Conservation (phyloP, 345 rosid species). For the Rhodamnia argentea region DNA sequence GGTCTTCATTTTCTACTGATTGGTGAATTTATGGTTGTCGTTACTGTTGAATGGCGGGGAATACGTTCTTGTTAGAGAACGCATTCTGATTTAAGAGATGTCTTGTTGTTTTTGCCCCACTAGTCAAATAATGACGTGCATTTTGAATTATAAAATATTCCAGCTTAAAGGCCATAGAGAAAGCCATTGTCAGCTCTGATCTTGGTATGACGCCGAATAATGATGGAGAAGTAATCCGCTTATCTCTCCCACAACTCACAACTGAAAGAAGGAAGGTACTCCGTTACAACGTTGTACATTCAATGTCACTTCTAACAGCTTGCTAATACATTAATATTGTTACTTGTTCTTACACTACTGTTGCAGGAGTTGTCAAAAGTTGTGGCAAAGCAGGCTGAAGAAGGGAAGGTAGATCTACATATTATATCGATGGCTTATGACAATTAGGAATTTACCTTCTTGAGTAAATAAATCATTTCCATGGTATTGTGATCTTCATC, state of each 20-base stretch:
- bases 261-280: constrained; percentile 87
- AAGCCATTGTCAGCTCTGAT: constrained; percentile 83
- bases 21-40: not conserved
- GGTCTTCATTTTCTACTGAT: not conserved
- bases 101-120: not conserved
- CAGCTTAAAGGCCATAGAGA: constrained; percentile 86
- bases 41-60: not conserved
- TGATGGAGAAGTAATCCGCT: constrained; percentile 85
- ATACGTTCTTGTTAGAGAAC: not conserved
- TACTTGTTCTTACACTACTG: not conserved
- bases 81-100: not conserved
- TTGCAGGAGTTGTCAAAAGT: constrained; percentile 73
- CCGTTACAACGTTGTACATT: not conserved
- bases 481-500: not conserved
- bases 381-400: constrained; percentile 90
- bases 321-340: not conserved
- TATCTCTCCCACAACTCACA: constrained; percentile 80
- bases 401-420: constrained; percentile 59
- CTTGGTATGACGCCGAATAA: constrained; percentile 86
- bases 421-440: not conserved
- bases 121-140: not conserved
- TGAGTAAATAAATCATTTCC: not conserved
- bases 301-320: not conserved
- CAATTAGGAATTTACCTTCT: not conserved
- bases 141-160: not conserved